Conservation (phyloP, 2,329 filamentous ascomycete genomes). For the Diaporthe capsici region DNA sequence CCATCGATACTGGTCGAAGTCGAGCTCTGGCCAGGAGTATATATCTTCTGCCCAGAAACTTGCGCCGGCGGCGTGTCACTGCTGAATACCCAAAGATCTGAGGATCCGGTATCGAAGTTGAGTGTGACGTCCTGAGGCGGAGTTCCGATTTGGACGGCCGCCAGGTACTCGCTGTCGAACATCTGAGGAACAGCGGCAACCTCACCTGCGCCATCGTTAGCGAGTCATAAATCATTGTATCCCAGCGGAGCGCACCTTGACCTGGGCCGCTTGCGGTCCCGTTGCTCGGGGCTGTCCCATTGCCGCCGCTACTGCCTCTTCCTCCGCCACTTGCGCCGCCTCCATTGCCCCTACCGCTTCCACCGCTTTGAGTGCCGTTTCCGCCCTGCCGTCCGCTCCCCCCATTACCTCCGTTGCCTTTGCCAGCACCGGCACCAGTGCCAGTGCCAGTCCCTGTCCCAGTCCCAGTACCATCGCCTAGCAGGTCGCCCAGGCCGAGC, state of each 20-base stretch:
- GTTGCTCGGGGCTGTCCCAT: constrained; percentile 31
- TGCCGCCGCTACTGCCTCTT: constrained; percentile 11
- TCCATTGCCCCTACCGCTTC: not conserved
- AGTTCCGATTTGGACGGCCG: constrained; percentile 71
- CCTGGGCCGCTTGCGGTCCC: constrained; percentile 32
- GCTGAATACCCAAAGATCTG: constrained; percentile 80
- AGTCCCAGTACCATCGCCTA: not conserved
- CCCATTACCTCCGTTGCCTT: constrained; percentile 22
- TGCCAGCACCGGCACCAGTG: constrained; percentile 14
- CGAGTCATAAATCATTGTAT: not conserved
- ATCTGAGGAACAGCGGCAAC: constrained; percentile 59
- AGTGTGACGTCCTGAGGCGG: constrained; percentile 68
- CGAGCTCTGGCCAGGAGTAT: constrained; percentile 61
- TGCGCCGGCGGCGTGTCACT: constrained; percentile 62
- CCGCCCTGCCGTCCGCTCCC: constrained; percentile 8
- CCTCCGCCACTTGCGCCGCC: not conserved
- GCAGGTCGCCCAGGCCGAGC: constrained; percentile 46
- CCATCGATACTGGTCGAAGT: constrained; percentile 55
- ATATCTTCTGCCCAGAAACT: constrained; percentile 67
- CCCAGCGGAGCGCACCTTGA: constrained; percentile 38
- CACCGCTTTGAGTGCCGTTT: not conserved
- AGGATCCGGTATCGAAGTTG: constrained; percentile 78
- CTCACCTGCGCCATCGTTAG: constrained; percentile 51
- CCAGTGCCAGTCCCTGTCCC: constrained; percentile 9
- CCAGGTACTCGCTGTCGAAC: constrained; percentile 65